Evolutionary conservation across 129 eudicot genomes (phyloP), one percentile per base, ranked within the genome.

Genomic region (Pittosporum tobira): DNA sequence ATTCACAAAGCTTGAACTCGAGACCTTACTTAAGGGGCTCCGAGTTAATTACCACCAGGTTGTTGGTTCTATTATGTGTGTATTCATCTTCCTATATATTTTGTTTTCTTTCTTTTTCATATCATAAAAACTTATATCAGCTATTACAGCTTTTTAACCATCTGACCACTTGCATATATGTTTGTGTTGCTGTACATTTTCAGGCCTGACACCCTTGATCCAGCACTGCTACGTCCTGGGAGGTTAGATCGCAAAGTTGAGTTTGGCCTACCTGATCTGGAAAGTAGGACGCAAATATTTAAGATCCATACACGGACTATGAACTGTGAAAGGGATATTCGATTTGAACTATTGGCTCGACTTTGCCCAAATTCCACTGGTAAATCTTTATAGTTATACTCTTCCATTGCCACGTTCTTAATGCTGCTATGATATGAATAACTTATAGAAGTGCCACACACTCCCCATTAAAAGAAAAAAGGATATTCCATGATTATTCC

Each of bases 311-410:
- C 96, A 18, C 79, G 96, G 50, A 81, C 96, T 19, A 88, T 88
- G 96, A 88, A 88, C 61, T 88, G 96, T 22, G 96, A 88, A 43
- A 79, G 96, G 49, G 96, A 88, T 71, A 61, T 88, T 14, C 84
- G 96, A 2, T 88, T 84, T 70, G 96, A 88, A 62, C 96, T 88
- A 63, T 72, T 88, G 59, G 90, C 96, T 30, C 90, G 96, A 23
- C 94, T 88, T 23, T 88, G 96, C 79, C 96, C 96, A 12, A 88
- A 88, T 64, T 84, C 96, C 59, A 88, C 96, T 42, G 96, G 96
- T 88, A 72, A 16, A 23, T 47, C 10, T 28, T 6, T 28, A 27
- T 4, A 2, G 23, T 12, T 49, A 7, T 15, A 29, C 24, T 6
- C 5, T 8, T 21, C 29, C 55, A 49, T 20, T 44, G 15, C 16